A percentile compares a stretch with the other conserved stretches of the same genome.
Conservation (phyloP, 106 monocot species). For the Gastrodia elata region DNA sequence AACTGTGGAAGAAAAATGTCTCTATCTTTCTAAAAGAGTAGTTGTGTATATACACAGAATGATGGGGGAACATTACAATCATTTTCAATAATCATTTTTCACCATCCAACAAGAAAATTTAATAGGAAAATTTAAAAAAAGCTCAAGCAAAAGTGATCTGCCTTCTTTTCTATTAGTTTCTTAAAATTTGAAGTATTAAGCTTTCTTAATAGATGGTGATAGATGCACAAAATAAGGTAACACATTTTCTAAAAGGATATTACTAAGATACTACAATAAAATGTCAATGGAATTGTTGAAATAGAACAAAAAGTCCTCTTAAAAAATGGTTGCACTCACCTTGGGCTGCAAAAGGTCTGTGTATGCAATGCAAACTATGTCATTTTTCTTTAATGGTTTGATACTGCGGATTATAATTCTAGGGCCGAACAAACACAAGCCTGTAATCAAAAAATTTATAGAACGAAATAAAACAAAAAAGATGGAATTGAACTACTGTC, state of each 20-base stretch:
- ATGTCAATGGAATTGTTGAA: not conserved
- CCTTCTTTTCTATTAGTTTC: too few species aligned
- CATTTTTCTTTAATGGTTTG: slow-evolving; percentile 52
- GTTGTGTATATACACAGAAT: too few species aligned
- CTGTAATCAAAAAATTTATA: slow-evolving; percentile 18
- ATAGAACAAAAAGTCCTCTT: not conserved
- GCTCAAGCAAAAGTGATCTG: too few species aligned
- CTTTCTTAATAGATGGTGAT: not conserved
- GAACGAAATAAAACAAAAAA: not conserved
- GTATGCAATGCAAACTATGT: slow-evolving; percentile 68
- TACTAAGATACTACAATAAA: not conserved
- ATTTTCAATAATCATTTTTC: too few species aligned
- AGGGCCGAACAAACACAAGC: slow-evolving; percentile 46
- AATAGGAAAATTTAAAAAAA: too few species aligned
- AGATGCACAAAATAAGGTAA: not conserved
- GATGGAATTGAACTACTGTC: not conserved
- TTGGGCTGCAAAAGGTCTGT: slow-evolving; percentile 72
- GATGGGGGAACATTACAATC: too few species aligned
- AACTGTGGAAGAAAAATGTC: too few species aligned
- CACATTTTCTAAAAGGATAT: too few species aligned
- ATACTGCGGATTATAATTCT: slow-evolving; percentile 59
- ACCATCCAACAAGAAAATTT: too few species aligned
- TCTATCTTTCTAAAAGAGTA: too few species aligned
- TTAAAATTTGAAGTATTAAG: too few species aligned
- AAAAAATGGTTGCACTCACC: slow-evolving; percentile 22